Percentiles rank a stretch among this genome's conserved stretches.
phyloP scores from a whole-genome alignment of 805 yeast species.

The Barnettozyma botsteinii region DNA sequence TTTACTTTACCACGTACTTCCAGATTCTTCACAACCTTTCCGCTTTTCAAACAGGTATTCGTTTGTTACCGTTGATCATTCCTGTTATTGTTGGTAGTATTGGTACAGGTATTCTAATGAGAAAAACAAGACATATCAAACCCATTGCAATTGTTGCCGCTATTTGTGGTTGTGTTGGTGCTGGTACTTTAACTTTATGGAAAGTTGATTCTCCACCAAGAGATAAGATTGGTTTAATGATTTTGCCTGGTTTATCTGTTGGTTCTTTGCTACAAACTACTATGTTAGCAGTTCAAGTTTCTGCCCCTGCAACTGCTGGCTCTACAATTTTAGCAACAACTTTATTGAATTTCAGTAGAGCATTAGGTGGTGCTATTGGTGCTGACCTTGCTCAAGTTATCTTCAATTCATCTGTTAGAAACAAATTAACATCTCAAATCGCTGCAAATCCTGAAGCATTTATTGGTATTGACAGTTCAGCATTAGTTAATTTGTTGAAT shows the following conservation, averaged over 20 bases:
- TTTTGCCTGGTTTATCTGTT: slow-evolving; percentile 33
- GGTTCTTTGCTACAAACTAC: slow-evolving; percentile 33
- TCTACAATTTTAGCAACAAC: slow-evolving; percentile 41
- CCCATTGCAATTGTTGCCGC: slow-evolving; percentile 31
- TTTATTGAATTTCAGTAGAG: slow-evolving; percentile 35
- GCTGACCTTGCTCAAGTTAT: slow-evolving; percentile 33
- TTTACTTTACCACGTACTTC: slow-evolving; percentile 42
- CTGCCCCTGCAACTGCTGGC: slow-evolving; percentile 46
- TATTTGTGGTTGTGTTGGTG: slow-evolving; percentile 28
- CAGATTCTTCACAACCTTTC: slow-evolving; percentile 37
- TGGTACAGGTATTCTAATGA: slow-evolving; percentile 26
- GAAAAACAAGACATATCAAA: slow-evolving; percentile 31
- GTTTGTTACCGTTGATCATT: slow-evolving; percentile 19
- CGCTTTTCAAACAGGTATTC: slow-evolving; percentile 20
- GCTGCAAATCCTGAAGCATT: slow-evolving; percentile 3
- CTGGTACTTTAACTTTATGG: slow-evolving; percentile 30
- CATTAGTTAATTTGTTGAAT: background rate
- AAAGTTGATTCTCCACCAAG: slow-evolving; percentile 26
- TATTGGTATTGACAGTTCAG: background rate
- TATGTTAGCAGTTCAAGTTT: slow-evolving; percentile 27
- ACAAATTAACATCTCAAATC: slow-evolving; percentile 9
- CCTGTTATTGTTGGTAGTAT: slow-evolving; percentile 12
- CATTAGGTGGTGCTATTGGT: slow-evolving; percentile 38
- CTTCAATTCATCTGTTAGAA: slow-evolving; percentile 28
- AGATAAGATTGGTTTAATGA: slow-evolving; percentile 31